These are phyloP conservation scores for Juncus effusus DNA, from an alignment of 176 grass and related monocot species.

Conservation along the genomic window DNA sequence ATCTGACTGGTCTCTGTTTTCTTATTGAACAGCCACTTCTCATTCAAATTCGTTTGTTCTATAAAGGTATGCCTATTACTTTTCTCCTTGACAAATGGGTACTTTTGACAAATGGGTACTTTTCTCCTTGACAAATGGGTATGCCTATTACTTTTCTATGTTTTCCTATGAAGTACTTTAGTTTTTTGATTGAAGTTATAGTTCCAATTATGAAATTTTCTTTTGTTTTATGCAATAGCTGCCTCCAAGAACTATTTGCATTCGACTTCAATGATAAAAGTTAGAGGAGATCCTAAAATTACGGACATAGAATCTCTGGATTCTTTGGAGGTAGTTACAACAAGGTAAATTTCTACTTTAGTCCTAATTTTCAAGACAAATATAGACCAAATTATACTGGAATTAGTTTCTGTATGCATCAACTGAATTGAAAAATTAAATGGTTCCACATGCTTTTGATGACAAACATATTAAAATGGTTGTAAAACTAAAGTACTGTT, in stretches of 20 bases:
- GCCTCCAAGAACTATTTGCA: constrained; percentile 30
- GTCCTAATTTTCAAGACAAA: no score
- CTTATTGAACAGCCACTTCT: constrained; percentile 51
- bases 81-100: constrained; percentile 41
- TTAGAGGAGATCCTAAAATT: constrained; percentile 26
- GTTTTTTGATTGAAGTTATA: constrained; percentile 3
- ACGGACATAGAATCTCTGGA: constrained; percentile 30
- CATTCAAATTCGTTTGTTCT: constrained; percentile 69
- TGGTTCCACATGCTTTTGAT: no score
- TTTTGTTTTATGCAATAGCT: constrained; percentile 25
- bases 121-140: constrained; percentile 68
- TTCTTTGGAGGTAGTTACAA: constrained; percentile 39
- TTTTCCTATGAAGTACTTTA: no score
- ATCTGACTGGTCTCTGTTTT: not conserved
- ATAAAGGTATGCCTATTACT: constrained; percentile 52
- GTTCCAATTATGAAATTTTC: not conserved
- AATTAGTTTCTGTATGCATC: no score
- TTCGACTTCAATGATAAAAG: constrained; percentile 44
- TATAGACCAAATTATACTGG: no score
- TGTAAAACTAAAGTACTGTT: no score
- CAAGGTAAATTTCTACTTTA: constrained; percentile 30
- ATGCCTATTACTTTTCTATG: constrained; percentile 10
- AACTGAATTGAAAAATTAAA: no score
- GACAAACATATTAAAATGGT: no score
- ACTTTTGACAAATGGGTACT: no score